Evolutionary conservation across 2,329 filamentous ascomycete genomes (phyloP), one percentile per base, ranked within the genome.

Genomic region (Periconia sp.): DNA sequence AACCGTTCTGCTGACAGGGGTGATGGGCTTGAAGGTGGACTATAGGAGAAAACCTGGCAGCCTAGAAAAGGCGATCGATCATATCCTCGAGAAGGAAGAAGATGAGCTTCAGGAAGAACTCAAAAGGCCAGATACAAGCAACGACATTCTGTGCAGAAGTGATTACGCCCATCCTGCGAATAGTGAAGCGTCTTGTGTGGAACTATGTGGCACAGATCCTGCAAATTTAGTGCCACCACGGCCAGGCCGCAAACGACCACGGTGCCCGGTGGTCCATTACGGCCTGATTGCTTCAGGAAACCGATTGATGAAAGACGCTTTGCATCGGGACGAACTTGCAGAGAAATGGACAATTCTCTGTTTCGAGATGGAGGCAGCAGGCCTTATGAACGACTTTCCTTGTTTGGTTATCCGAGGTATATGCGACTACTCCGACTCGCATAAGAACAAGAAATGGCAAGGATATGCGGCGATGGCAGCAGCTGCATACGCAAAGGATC

Each of bases 211-310:
- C 6, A 42, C 35, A 18, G 47, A 49, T 18, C 33, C 47, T 10
- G 9, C 33, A 13, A n/a, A n/a, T n/a, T n/a, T n/a, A n/a, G n/a
- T n/a, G n/a, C n/a, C n/a, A n/a, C 18, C 41, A 27, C 6, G 33
- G n/a, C 11, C 42, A 5, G 17, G 42, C n/a, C 47, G 37, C 6
- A 35, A 49, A 27, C 49, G 53, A 1, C 58, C 68, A 57, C 76
- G 14, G 69, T 77, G 15, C 61, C 72, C 42, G 75, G 43, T 47
- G 6, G 49, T 52, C 13, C 49, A 52, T 41, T 8, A 23, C 23
- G 49, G 49, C 3, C 41, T 42, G 15, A 52, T 52, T 41, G 49
- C 49, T 3, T 6, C 49, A 19, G 44, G 49, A 9, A 23, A 52
- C 7, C 3, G 10, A 6, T 42, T 52, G 17, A 47, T 43, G 6